Evolutionary conservation across 2,329 filamentous ascomycete genomes (phyloP).

Genomic region (Cladosporium sp.): DNA sequence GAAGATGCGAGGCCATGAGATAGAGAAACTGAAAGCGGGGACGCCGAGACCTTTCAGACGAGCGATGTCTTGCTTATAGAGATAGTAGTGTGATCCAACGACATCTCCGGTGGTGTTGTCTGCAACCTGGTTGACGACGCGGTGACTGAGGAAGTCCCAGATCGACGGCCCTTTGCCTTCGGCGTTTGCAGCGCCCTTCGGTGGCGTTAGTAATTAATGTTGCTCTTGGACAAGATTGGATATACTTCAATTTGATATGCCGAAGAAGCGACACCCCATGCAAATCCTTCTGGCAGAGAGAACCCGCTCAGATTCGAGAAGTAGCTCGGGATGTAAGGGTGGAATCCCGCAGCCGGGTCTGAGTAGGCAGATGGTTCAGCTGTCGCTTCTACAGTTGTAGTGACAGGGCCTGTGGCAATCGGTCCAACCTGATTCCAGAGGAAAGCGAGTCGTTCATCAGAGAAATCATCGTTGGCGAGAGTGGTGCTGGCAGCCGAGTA

Average conservation of each 20-base stretch:
- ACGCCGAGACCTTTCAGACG: slow-evolving; percentile 36
- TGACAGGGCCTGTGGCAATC: slow-evolving; percentile 20
- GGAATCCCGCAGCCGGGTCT: slow-evolving; percentile 30
- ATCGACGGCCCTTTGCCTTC: slow-evolving; percentile 25
- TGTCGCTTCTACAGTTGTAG: slow-evolving; percentile 25
- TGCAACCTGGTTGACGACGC: slow-evolving; percentile 30
- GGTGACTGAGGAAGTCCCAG: slow-evolving; percentile 31
- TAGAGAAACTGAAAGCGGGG: slow-evolving; percentile 36
- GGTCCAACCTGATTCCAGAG: slow-evolving; percentile 28
- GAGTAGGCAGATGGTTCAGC: slow-evolving; percentile 29
- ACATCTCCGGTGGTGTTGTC: slow-evolving; percentile 39
- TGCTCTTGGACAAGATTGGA: background rate
- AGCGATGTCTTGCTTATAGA: slow-evolving; percentile 17
- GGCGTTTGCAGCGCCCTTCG: slow-evolving; percentile 7
- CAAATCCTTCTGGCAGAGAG: slow-evolving; percentile 29
- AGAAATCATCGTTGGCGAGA: slow-evolving; percentile 40
- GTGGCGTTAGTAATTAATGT: background rate
- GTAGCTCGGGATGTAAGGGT: slow-evolving; percentile 37
- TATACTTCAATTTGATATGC: slow-evolving; percentile 24
- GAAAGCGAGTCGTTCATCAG: slow-evolving; percentile 40
- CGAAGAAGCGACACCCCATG: slow-evolving; percentile 18
- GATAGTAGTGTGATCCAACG: slow-evolving; percentile 43
- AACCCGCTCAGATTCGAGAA: slow-evolving; percentile 28
- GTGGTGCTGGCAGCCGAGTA: slow-evolving; percentile 39
- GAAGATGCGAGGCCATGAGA: slow-evolving; percentile 45